Evolutionary conservation across 1,284 basidiomycete species (phyloP), one percentile per base, ranked within the genome.

Genomic region (Ceratobasidium sp.): DNA sequence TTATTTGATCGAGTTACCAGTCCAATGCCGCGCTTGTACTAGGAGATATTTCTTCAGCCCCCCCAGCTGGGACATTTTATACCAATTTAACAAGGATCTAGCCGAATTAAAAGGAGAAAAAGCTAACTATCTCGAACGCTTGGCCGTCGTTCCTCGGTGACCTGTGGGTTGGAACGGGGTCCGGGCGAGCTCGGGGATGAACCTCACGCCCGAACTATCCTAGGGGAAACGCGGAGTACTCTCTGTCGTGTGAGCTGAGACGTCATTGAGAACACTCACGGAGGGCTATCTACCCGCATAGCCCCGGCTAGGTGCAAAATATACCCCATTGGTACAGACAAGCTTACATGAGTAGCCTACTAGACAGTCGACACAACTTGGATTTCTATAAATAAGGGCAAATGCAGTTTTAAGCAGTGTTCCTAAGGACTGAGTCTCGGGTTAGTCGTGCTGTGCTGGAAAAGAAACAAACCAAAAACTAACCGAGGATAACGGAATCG

Each of bases 401-500:
- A 8, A 32, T 16, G 45, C 3, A 21, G 61, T 14, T n/a, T 82
- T 78, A 94, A 78, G 92, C 90, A 78, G 93, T 92, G 81, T 95
- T 95, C 77, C 94, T 91, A 74, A 96, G 85, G 77, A 95, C 93
- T 95, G 71, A 23, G 9, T 48, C 60, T 76, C 76, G 72, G 18
- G 46, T 28, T 23, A 78, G 73, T 65, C 45, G 46, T n/a, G 53
- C 26, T 45, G 64, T 18, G 12, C 26, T 58, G 30, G 8, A 18
- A 4, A 23, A 72, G 16, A 30, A 12, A 2, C 8, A 23, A n/a
- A 23, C 43, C 16, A n/a, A 53, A 62, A 16, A 85, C 91, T 82
- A 78, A 97, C 96, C 92, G 72, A 97, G 86, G 77, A 98, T 96
- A 18, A 98, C 96, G 50, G 96, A 97, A 81, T 97, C 96, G 39